Conservation (phyloP, 306 rosid genomes). For the Castanopsis chinensis region DNA sequence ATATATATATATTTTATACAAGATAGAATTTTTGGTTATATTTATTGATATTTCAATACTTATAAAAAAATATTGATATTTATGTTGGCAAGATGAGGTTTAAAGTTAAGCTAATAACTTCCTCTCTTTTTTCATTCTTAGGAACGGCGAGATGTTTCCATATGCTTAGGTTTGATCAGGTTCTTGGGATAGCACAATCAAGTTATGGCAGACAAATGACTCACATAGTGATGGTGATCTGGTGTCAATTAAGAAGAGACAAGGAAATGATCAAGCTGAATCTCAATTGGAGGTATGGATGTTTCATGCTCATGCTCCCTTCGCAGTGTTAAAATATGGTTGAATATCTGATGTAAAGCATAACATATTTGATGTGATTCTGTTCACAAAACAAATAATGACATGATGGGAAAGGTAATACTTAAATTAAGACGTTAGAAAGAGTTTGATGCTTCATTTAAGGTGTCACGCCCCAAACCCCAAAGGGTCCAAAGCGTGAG, state of each 20-base stretch:
- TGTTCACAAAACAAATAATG: background rate
- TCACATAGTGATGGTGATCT: slow-evolving; percentile 52
- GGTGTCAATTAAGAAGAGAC: slow-evolving; percentile 73
- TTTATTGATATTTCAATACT: background rate
- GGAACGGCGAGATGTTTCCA: background rate
- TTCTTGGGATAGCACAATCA: slow-evolving; percentile 92
- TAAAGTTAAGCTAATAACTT: slow-evolving; percentile 14
- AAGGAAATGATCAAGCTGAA: slow-evolving; percentile 42
- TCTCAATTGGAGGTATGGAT: slow-evolving; percentile 66
- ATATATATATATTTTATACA: no score
- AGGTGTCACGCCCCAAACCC: no score
- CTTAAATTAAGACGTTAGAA: background rate
- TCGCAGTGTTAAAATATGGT: no score
- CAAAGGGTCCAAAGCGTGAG: no score
- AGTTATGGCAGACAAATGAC: slow-evolving; percentile 68
- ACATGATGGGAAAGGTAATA: background rate
- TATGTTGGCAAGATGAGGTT: background rate
- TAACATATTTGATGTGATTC: background rate
- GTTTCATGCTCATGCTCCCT: no score
- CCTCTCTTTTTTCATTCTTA: background rate
- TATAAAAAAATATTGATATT: background rate
- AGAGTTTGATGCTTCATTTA: background rate
- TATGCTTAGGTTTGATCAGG: slow-evolving; percentile 79
- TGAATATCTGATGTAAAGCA: no score
- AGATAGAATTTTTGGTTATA: no score